Base-by-base conservation (phyloP, 805 yeast species). In the Candida glaebosa region DNA sequence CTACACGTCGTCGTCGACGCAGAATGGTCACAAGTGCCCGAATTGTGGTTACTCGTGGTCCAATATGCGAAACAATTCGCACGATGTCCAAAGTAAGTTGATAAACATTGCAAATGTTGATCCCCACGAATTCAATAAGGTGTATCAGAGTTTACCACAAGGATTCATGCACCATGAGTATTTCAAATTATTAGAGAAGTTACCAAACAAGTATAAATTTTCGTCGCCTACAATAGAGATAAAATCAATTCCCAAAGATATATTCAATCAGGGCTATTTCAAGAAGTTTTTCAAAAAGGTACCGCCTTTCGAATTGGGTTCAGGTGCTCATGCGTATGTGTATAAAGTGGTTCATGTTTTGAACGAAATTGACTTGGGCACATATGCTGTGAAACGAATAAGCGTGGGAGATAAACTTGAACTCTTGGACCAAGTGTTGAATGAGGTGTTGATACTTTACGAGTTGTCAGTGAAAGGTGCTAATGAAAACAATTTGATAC, bases 301-400 rank as follows among this genome's bases (percentile, higher is more conserved):
- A 10, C 72, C 78, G 1, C 72, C 72, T 0, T 61, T 44, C 20
- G 63, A 75, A 2, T 61, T 89, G 10, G 96, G 96, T 0, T 73
- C 83, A 26, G 96, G 96, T 0, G 85, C 95, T 4, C 79, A 87
- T 50, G 96, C 96, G 0, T 78, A 83, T 19, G 96, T 89, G 7
- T 84, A 76, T 53, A 80, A 87, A 55, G 96, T 89, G 4, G 87
- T 82, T 43, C 96, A 89, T 58, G 72, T 75, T n/a, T 63, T 90
- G 28, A 82, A 85, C 45, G 82, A 82, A 9, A 72, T 82, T 25
- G 75, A 82, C 18, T 56, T 89, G 24, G 96, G 96, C 0, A 67
- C 76, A 0, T 89, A 85, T 70, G 96, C 96, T 0, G 69, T 89
- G 42, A 89, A 89, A 53, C 81, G 88, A 53, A 85, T 89, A 5